Base-by-base conservation (phyloP, 495 filamentous ascomycete genomes). In the Delitschia confertaspora region DNA sequence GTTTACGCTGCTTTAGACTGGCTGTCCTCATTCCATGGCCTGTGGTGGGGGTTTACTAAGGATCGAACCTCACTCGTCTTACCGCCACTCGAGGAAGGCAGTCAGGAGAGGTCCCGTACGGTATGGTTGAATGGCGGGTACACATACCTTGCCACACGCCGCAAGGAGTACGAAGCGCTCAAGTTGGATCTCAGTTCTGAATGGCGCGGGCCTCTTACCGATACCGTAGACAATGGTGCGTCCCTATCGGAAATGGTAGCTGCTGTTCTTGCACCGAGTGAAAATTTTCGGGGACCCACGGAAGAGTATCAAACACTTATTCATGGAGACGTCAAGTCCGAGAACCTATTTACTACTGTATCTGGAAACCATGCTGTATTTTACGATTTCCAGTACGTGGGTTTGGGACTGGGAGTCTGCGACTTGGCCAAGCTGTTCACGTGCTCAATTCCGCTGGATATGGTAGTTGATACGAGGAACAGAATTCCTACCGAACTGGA, bases 361-460 rank as follows among this genome's bases (percentile, higher is more conserved):
- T 27, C 44, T 13, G 61, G 62, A 3, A 29, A 54, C n/a, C 46
- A 53, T 10, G 67, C 65, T 13, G 67, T 65, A 10, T 61, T 71
- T 38, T 71, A 65, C 34, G 69, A 72, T 37, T 72, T 71, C 30
- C 67, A 72, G 46, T 71, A 69, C 36, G 59, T 64, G 0, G 69
- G 69, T 1, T 40, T 63, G 3, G 67, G 69, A 9, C 31, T 69
- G 0, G 69, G 69, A 1, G 69, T 63, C 13, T 64, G 65, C 41
- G 69, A 70, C 45, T 49, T 71, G 4, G 67, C 62, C n/a, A 69
- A 71, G 50, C 55, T 71, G 24, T 60, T 71, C 16, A 53, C 50
- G 2, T 47, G 43, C 21, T 43, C 38, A 3, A 33, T 53, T 2
- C 44, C 43, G 2, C 26, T 53, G 17, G 14, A 21, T 13, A 31